Base-by-base conservation (phyloP, 345 rosid species). In the Schrenkiella parvula region DNA sequence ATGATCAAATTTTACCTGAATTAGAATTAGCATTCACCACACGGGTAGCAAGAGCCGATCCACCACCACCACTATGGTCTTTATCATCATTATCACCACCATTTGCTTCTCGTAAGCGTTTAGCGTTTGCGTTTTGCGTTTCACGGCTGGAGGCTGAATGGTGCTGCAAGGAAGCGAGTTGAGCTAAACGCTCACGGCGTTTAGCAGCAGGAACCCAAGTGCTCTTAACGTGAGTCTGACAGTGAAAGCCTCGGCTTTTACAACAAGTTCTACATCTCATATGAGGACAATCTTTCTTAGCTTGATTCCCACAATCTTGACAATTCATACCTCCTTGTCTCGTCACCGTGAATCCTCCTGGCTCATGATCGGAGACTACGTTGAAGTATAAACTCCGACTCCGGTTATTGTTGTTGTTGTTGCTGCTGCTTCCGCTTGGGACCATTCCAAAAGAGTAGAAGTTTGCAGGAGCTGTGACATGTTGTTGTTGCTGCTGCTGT, bases 161-260 rank as follows among this genome's bases (percentile, higher is more conserved):
- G 12, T 68, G 82, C 68, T 81, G 82, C 74, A 84, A 62, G 26
- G 87, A 70, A 13, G 84, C 26, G 2, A 82, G 88, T 60, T 88
- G 96, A 3, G 92, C 93, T 51, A 87, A 89, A 75, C 95, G 73
- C 69, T 95, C 97, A 12, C 96, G 89, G 71, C 99, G 84, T 80
- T 86, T 88, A 35, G 91, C 88, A 12, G 96, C 98, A 47, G 99
- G 93, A 61, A 93, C 96, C 98, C 98, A 93, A 73, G 98, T 91
- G 85, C 96, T 89, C 82, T 86, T 91, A 43, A 95, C 85, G 78
- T 95, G 99, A 34, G 97, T 95, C 21, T 75, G 84, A 79, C 99
- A 95, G 72, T 84, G 88, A 72, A 88, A 88, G 79, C 99, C 99
- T 77, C 97, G 95, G 86, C 97, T 95, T 72, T 95, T 95, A 65